Base-by-base conservation (phyloP, 148 eudicot species). In the Vaccinium myrtillus region DNA sequence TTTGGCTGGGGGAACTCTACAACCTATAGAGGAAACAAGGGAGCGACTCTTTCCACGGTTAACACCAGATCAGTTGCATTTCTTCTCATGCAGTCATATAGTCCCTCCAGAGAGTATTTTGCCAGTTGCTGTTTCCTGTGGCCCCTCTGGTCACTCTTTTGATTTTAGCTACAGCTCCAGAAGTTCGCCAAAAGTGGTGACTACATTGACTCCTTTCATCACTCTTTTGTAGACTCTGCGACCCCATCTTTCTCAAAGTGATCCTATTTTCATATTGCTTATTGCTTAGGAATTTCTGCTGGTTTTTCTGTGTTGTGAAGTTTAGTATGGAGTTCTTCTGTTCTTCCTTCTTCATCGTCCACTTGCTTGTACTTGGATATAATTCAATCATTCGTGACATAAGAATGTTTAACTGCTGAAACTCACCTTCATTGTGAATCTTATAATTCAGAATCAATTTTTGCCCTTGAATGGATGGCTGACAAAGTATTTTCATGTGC, bases 31-130 rank as follows among this genome's bases (percentile, higher is more conserved):
- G 88, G 98, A 95, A 89, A 93, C 95, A 76, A 91, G 91, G 87
- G 97, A 89, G 84, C 86, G 99, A 30, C 98, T 96, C 85, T 96
- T 96, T 85, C 98, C 98, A 49, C 88, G 90, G 86, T 85, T 94
- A 81, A 90, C 87, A 23, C 82, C 88, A 30, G 92, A 94, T 49
- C 86, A 85, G 80, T 81, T 94, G 83, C 94, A 90, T 86, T 94
- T 96, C 89, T 96, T 94, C 85, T 92, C 99, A n/a, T 96, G 99
- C 84, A 93, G 92, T 67, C 99, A 96, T 85, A 95, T 96, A 85
- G 91, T 96, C 71, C 92, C 99, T 65, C 88, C 94, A 30, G 98
- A 92, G 85, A 96, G 94, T 83, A 95, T 96, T 85, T 83, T 96
- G 82, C 99, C 98, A 3, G 80, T 96, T 77, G 94, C 94, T 84